These are phyloP conservation scores for Euphrasia arctica DNA, from an alignment of 305 asterid genomes.

Conservation along the genomic window DNA sequence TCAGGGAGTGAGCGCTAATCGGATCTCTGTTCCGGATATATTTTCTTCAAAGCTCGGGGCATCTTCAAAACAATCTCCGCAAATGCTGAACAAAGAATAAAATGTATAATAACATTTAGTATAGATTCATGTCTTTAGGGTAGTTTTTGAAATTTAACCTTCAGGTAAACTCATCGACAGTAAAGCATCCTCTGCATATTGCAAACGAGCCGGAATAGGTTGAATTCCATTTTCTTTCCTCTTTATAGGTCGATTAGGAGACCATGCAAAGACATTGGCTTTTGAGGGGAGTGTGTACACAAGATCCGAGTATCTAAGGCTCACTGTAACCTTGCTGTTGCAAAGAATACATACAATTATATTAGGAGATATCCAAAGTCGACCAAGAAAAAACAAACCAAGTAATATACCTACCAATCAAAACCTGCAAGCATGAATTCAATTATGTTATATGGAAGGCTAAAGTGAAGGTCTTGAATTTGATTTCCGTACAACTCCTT, in stretches of 20 bases:
- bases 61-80: conserved; percentile 82
- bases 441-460: conserved; percentile 85
- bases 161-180: conserved; percentile 85
- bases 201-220: conserved; percentile 58
- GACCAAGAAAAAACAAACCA: background rate
- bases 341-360: conserved; percentile 7
- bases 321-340: conserved; percentile 77
- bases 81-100: conserved; percentile 48
- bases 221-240: conserved; percentile 32
- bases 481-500: conserved; percentile 98
- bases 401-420: conserved; percentile 71
- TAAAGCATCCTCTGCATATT: conserved; percentile 79
- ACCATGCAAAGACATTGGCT: conserved; percentile 88
- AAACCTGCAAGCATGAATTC: conserved; percentile 72
- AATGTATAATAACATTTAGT: too few species aligned
- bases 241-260: conserved; percentile 38
- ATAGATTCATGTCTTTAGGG: background rate
- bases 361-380: background rate
- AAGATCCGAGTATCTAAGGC: conserved; percentile 79
- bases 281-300: conserved; percentile 68
- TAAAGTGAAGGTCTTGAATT: conserved; percentile 80
- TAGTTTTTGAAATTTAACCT: conserved; percentile 35
- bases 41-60: conserved; percentile 58
- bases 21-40: conserved; percentile 30
- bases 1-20: conserved; percentile 16